phyloP scores from a whole-genome alignment of 306 rosid species.

The Acacia acuminata region DNA sequence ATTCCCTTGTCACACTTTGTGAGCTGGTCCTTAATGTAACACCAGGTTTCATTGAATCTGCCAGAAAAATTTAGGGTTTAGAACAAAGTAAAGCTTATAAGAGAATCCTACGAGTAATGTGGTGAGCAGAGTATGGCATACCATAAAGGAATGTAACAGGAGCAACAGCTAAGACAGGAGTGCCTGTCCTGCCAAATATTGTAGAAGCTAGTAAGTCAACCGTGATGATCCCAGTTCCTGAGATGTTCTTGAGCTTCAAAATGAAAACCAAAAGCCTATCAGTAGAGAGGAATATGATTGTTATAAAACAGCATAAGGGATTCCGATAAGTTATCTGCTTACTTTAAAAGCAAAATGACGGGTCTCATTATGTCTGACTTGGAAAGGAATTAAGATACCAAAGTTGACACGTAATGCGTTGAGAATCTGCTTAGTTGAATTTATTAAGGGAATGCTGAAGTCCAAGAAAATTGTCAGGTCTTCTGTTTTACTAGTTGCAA shows the following conservation, averaged over 20 bases:
- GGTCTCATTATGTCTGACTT: conserved; percentile 37
- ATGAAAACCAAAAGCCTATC: not conserved
- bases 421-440: conserved; percentile 57
- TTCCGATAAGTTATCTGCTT: conserved; percentile 27
- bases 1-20: conserved; percentile 46
- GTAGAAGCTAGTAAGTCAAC: conserved; percentile 44
- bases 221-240: conserved; percentile 47
- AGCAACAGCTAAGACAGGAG: conserved; percentile 57
- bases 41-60: conserved; percentile 52
- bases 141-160: conserved; percentile 65
- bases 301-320: not conserved
- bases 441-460: conserved; percentile 55
- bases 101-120: not conserved
- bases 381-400: conserved; percentile 42
- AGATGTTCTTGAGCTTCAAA: conserved; percentile 53
- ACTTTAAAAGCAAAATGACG: conserved; percentile 57
- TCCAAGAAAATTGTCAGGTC: conserved; percentile 58
- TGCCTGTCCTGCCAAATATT: conserved; percentile 53
- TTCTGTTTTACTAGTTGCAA: conserved; percentile 59
- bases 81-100: not conserved
- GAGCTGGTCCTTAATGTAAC: conserved; percentile 59
- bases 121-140: conserved; percentile 23
- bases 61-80: conserved; percentile 11
- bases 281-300: not conserved
- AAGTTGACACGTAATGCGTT: conserved; percentile 50